Evolutionary conservation across 2,329 filamentous ascomycete genomes (phyloP).

Genomic region (Grosmannia clavigera): DNA sequence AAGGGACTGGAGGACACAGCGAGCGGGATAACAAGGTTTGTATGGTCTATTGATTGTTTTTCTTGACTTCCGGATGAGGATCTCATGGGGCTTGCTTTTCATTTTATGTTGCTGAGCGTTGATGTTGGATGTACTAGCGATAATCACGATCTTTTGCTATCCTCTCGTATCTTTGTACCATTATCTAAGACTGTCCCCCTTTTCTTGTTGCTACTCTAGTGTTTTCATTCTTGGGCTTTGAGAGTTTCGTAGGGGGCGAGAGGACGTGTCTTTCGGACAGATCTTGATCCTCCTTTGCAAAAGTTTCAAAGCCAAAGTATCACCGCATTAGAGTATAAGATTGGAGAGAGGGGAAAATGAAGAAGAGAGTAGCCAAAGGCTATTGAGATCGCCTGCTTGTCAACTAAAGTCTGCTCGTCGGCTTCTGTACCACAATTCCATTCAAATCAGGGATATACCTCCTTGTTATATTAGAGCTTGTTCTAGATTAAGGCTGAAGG

Average conservation of each 20-base stretch:
- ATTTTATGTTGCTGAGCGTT: neutral
- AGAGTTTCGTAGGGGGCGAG: slow-evolving; percentile 10
- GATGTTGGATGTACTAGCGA: neutral
- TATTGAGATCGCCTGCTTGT: neutral
- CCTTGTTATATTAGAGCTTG: too few species aligned
- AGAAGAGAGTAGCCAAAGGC: neutral
- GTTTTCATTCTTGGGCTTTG: slow-evolving; percentile 11
- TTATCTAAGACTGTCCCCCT: neutral
- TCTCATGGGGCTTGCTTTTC: too few species aligned
- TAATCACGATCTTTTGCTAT: neutral
- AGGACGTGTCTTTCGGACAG: neutral
- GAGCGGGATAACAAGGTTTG: too few species aligned
- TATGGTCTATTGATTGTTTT: too few species aligned
- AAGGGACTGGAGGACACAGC: too few species aligned
- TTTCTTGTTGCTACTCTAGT: neutral
- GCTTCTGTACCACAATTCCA: neutral
- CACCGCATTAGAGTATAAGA: neutral
- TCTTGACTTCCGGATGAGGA: neutral
- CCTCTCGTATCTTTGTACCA: neutral
- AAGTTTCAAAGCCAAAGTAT: slow-evolving; percentile 12
- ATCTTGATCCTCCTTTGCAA: slow-evolving; percentile 1
- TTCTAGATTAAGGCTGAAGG: too few species aligned
- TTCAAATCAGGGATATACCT: too few species aligned
- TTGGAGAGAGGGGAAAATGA: neutral
- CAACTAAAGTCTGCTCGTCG: too few species aligned